Percentiles rank a stretch among this genome's conserved stretches.
Conservation (phyloP, 768 basidiomycete species). For the Tylopilus rubrobrunneus region DNA sequence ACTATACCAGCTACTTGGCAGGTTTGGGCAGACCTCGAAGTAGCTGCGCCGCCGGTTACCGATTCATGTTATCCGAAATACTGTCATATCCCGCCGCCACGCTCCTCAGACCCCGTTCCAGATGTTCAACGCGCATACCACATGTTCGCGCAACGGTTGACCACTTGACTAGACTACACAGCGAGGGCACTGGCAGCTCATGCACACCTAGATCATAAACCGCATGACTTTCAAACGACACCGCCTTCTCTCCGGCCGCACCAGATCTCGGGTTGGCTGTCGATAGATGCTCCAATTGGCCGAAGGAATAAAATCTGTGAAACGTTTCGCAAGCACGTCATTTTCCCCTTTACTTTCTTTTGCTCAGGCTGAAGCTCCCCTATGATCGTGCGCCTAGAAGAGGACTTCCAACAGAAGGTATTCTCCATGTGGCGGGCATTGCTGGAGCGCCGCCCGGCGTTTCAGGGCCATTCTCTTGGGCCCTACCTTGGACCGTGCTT, state of each 20-base stretch:
- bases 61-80: constrained; percentile 13
- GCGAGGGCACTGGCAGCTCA: constrained; percentile 24
- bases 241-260: constrained; percentile 12
- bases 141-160: constrained; percentile 30
- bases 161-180: constrained; percentile 23
- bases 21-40: constrained; percentile 1
- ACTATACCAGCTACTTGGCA: not conserved
- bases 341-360: not conserved
- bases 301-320: not conserved
- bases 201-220: constrained; percentile 20
- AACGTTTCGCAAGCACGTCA: constrained; percentile 3
- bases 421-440: constrained; percentile 12
- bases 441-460: constrained; percentile 19
- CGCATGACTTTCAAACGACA: constrained; percentile 18
- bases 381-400: not conserved
- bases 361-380: not conserved
- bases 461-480: constrained; percentile 21
- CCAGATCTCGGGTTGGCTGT: constrained; percentile 9
- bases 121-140: constrained; percentile 31
- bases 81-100: constrained; percentile 18
- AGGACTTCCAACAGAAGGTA: not conserved
- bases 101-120: constrained; percentile 25
- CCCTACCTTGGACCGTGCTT: constrained; percentile 24
- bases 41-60: constrained; percentile 11
- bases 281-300: constrained; percentile 1